Conservation (phyloP, 2,329 filamentous ascomycete genomes). For the Penicillium corylophilum region DNA sequence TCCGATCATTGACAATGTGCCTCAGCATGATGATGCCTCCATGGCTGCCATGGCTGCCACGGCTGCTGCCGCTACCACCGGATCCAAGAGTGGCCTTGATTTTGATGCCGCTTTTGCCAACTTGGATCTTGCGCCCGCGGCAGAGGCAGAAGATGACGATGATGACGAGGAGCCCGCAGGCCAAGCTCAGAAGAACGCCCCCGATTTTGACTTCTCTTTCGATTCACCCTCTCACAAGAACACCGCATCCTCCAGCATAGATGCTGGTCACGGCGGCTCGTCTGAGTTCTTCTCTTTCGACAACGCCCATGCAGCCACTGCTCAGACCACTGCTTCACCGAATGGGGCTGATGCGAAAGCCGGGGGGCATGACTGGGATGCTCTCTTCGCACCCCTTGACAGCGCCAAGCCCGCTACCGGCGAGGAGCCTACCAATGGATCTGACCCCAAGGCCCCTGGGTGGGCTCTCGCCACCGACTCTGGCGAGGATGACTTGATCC, state of each 20-base stretch:
- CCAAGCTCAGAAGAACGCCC: conserved; percentile 31
- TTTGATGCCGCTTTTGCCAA: conserved; percentile 50
- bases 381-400: conserved; percentile 82
- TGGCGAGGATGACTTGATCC: conserved; percentile 84
- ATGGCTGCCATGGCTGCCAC: conserved; percentile 11
- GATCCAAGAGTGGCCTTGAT: conserved; percentile 38
- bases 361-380: conserved; percentile 81
- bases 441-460: conserved; percentile 48
- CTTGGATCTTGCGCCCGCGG: conserved; percentile 45
- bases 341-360: conserved; percentile 41
- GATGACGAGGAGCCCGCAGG: conserved; percentile 63
- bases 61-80: conserved; percentile 23
- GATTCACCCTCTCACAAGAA: conserved; percentile 39
- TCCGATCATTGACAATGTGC: conserved; percentile 38
- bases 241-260: conserved; percentile 23
- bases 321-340: conserved; percentile 45
- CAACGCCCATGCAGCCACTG: conserved; percentile 27
- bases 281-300: conserved; percentile 44
- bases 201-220: conserved; percentile 49
- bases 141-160: conserved; percentile 49
- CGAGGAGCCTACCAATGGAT: conserved; percentile 18
- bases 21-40: conserved; percentile 22
- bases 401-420: conserved; percentile 32
- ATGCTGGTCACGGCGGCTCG: conserved; percentile 21
- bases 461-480: conserved; percentile 71